Evolutionary conservation across 2,329 filamentous ascomycete species (phyloP).

Genomic region (Fusarium guadeloupense): DNA sequence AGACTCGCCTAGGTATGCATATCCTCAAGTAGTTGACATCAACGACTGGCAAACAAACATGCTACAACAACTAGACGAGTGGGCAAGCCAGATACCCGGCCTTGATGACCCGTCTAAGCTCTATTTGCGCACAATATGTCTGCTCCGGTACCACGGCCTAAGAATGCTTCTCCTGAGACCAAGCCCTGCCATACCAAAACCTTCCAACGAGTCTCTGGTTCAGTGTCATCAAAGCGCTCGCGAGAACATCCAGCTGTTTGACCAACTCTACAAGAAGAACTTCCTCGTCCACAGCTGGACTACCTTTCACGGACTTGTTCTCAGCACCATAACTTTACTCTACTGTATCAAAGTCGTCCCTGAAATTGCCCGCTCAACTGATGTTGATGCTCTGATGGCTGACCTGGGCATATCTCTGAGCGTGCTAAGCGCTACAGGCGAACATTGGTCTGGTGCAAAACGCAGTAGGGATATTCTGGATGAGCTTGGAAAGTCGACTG

Average conservation of each 20-base stretch:
- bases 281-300: slow-evolving; percentile 58
- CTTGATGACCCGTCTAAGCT: slow-evolving; percentile 18
- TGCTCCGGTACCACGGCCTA: slow-evolving; percentile 58
- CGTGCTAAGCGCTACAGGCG: slow-evolving; percentile 60
- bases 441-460: slow-evolving; percentile 62
- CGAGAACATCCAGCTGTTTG: slow-evolving; percentile 52
- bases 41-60: slow-evolving; percentile 57
- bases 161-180: slow-evolving; percentile 61
- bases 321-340: slow-evolving; percentile 59
- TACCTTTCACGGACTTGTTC: slow-evolving; percentile 58
- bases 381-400: slow-evolving; percentile 52
- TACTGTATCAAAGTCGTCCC: slow-evolving; percentile 61
- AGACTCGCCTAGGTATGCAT: slow-evolving; percentile 58
- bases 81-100: slow-evolving; percentile 51
- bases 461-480: slow-evolving; percentile 56
- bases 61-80: slow-evolving; percentile 51
- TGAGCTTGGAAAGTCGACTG: slow-evolving; percentile 47
- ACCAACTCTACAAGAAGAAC: slow-evolving; percentile 55
- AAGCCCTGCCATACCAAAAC: slow-evolving; percentile 61
- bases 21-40: slow-evolving; percentile 56
- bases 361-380: slow-evolving; percentile 49
- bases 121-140: slow-evolving; percentile 49
- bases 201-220: slow-evolving; percentile 51
- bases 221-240: slow-evolving; percentile 56
- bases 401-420: slow-evolving; percentile 55